These are phyloP conservation scores for Graphilbum fragrans DNA, from an alignment of 2,329 filamentous ascomycete genomes.

Conservation along the genomic window DNA sequence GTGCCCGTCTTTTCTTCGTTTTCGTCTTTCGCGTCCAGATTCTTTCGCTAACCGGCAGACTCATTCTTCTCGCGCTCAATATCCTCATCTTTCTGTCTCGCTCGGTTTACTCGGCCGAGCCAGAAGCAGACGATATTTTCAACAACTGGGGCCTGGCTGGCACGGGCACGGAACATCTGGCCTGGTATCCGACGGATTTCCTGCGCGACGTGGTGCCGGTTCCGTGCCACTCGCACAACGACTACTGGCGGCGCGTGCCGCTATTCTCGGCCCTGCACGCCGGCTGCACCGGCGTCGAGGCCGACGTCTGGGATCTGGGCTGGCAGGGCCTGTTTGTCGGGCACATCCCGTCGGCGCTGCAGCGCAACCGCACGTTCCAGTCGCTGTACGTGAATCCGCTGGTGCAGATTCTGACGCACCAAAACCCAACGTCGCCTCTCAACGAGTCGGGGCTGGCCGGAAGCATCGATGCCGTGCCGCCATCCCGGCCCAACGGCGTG, in stretches of 20 bases:
- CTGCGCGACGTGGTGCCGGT: conserved; percentile 25
- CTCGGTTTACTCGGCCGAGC: conserved; percentile 5
- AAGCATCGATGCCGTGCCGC: conserved; percentile 7
- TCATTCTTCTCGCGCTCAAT: conserved; percentile 8
- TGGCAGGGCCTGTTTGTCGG: conserved; percentile 31
- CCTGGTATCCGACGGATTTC: conserved; percentile 38
- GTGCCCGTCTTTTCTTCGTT: too few relatives aligned
- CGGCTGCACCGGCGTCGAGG: conserved; percentile 52
- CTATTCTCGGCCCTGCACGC: conserved; percentile 48
- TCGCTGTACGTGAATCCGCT: conserved; percentile 55
- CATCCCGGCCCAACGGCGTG: conserved; percentile 34
- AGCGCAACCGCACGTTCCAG: conserved; percentile 42
- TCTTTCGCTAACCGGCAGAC: conserved; percentile 1
- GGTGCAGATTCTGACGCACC: conserved; percentile 38
- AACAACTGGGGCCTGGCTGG: conserved; percentile 23
- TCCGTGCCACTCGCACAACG: conserved; percentile 50
- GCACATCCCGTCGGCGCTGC: conserved; percentile 44
- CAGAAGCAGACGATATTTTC: conserved; percentile 18
- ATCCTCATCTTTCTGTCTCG: conserved; percentile 8
- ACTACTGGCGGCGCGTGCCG: conserved; percentile 55
- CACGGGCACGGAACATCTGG: conserved; percentile 23
- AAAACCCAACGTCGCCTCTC: conserved; percentile 21
- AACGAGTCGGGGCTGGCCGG: conserved; percentile 26
- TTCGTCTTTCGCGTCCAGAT: too few relatives aligned
- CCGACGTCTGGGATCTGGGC: conserved; percentile 46